Evolutionary conservation across 495 filamentous ascomycete genomes (phyloP).

Genomic region (Xylaria intraflava): DNA sequence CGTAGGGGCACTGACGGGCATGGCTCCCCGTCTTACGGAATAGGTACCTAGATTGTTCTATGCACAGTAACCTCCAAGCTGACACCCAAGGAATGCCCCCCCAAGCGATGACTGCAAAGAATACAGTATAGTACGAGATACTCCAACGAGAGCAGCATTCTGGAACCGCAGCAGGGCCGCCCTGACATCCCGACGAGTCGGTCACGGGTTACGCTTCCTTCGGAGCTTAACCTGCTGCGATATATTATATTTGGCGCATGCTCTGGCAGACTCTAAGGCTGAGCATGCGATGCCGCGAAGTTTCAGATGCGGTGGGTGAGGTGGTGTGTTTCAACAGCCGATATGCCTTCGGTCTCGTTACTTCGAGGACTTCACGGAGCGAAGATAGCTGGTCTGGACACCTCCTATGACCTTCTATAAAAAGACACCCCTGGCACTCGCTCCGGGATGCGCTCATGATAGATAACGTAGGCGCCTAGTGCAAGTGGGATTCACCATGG

Average conservation of each 20-base stretch:
- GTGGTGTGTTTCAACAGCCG: background rate
- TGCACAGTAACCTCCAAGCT: background rate
- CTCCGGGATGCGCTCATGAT: background rate
- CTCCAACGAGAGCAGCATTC: background rate
- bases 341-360: background rate
- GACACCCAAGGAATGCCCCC: background rate
- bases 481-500: background rate
- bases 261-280: background rate
- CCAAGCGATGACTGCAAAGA: background rate
- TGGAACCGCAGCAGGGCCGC: background rate
- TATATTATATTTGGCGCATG: background rate
- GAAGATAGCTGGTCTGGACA: background rate
- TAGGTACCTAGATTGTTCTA: too few relatives aligned
- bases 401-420: background rate
- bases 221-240: too few relatives aligned
- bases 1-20: background rate
- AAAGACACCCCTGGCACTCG: background rate
- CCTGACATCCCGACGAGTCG: slow-evolving; percentile 7
- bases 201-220: slow-evolving; percentile 3
- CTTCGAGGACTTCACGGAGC: background rate
- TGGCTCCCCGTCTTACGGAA: background rate
- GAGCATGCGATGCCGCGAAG: background rate
- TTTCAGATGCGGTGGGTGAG: background rate
- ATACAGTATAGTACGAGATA: background rate
- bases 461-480: too few relatives aligned